Conservation (phyloP, 2,329 filamentous ascomycete species). For the Orbilia ellipsospora region DNA sequence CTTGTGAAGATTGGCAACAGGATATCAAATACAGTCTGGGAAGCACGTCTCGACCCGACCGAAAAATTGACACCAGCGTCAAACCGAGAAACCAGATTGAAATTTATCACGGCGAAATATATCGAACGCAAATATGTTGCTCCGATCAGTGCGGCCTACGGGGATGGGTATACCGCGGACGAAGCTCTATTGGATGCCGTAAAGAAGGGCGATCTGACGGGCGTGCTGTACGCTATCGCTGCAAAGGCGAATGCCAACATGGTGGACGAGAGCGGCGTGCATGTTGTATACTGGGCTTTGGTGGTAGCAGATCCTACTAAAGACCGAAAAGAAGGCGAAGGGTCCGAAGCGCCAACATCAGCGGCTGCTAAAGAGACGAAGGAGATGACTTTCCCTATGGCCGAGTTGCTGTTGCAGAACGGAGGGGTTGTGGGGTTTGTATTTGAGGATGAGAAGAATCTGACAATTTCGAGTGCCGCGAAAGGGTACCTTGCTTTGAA, state of each 20-base stretch:
- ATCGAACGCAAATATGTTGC: conserved; percentile 84
- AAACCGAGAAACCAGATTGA: conserved; percentile 88
- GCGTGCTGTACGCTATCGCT: conserved; percentile 89
- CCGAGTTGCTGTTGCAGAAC: conserved; percentile 91
- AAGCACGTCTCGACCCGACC: conserved; percentile 79
- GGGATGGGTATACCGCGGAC: conserved; percentile 77
- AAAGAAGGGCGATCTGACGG: conserved; percentile 95
- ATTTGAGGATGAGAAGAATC: conserved; percentile 69
- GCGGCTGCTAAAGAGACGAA: conserved; percentile 65
- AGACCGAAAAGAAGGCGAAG: conserved; percentile 48
- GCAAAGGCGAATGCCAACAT: conserved; percentile 88
- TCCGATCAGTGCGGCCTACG: conserved; percentile 69
- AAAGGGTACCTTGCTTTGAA: conserved; percentile 87
- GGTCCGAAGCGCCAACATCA: conserved; percentile 58
- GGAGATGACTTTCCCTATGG: conserved; percentile 81
- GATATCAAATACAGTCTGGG: conserved; percentile 96
- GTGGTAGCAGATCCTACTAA: conserved; percentile 82
- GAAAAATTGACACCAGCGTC: conserved; percentile 80
- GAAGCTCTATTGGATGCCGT: conserved; percentile 91
- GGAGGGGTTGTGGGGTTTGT: conserved; percentile 80
- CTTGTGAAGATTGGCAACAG: conserved; percentile 91
- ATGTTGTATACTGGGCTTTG: conserved; percentile 88
- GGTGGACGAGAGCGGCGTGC: conserved; percentile 84
- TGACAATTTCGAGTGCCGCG: conserved; percentile 83
- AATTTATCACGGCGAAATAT: conserved; percentile 95